Evolutionary conservation across 2,329 filamentous ascomycete genomes (phyloP), one percentile per base, ranked within the genome.

Genomic region (Zopfia rhizophila): DNA sequence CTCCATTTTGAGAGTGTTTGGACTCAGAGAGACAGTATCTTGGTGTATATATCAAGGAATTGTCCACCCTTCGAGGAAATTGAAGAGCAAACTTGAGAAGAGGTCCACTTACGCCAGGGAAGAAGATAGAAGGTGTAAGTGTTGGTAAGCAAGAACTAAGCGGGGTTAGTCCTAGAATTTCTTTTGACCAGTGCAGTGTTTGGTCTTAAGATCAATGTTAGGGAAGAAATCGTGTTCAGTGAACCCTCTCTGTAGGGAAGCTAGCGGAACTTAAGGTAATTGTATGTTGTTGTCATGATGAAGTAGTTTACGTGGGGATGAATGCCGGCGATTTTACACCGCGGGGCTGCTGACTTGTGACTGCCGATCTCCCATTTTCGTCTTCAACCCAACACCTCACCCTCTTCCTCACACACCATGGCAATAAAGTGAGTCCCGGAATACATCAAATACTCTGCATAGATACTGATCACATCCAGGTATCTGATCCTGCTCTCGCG

Each of bases 401-500:
- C 16, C 17, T 49, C 30, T 45, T 35, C 51, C 45, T 45, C 50
- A 39, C 44, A 42, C 57, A 56, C 53, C 61, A 83, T 83, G 81
- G 76, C 81, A 47, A 83, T 83, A 72, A 80, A 79, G 80, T 82
- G 68, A 66, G 74, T 56, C 25, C n/a, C 21, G 19, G n/a, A n/a
- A n/a, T n/a, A n/a, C n/a, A n/a, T n/a, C n/a, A n/a, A n/a, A n/a
- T n/a, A n/a, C n/a, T n/a, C n/a, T n/a, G n/a, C n/a, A 18, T 18
- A 16, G 29, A 21, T 12, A 14, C 8, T 7, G 2, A 23, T 18
- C 18, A 13, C 3, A 10, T 0, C 1, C 66, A 97, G 94, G 80
- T 99, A 99, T 74, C 81, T 99, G 63, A 97, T 99, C 74, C 85
- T 99, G 73, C 87, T 99, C 62, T 97, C 93, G 56, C 87, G 94